These are phyloP conservation scores for Ophiobolus disseminans DNA, from an alignment of 2,329 filamentous ascomycete genomes.

Conservation along the genomic window DNA sequence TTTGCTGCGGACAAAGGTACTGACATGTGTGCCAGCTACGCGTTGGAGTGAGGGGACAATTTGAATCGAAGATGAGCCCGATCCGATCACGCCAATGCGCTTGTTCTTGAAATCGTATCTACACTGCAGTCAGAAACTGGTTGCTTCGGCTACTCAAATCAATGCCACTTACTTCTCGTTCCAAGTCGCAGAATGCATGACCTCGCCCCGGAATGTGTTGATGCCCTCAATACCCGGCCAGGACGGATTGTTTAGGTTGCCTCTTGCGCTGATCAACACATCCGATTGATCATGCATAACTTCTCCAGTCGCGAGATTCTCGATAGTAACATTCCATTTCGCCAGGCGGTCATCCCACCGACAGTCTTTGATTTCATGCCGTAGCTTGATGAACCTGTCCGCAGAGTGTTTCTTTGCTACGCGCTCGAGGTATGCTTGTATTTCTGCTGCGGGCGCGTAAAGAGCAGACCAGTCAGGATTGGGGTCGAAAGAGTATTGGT, in stretches of 20 bases:
- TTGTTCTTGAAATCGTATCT: constrained; percentile 44
- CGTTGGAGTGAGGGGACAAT: constrained; percentile 51
- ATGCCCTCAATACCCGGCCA: constrained; percentile 47
- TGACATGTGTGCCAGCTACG: constrained; percentile 37
- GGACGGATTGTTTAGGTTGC: constrained; percentile 38
- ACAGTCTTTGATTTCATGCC: constrained; percentile 45
- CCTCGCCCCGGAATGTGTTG: constrained; percentile 39
- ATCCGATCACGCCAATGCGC: constrained; percentile 45
- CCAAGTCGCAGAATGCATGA: constrained; percentile 48
- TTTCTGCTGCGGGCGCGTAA: constrained; percentile 50
- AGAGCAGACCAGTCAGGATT: constrained; percentile 52
- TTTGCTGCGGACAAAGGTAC: constrained; percentile 43
- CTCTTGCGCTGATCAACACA: constrained; percentile 43
- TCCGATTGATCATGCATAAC: constrained; percentile 34
- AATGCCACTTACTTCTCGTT: constrained; percentile 35
- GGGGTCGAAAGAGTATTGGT: constrained; percentile 54
- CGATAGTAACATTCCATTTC: constrained; percentile 48
- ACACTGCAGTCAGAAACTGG: constrained; percentile 3
- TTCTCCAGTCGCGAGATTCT: constrained; percentile 40
- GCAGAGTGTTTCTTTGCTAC: constrained; percentile 47
- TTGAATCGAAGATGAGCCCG: constrained; percentile 50
- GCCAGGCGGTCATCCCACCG: constrained; percentile 41
- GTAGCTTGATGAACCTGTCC: constrained; percentile 48
- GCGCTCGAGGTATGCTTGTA: constrained; percentile 47
- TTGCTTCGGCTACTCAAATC: background rate